phyloP scores from a whole-genome alignment of 306 rosid genomes.

The Hippophae tibetana region DNA sequence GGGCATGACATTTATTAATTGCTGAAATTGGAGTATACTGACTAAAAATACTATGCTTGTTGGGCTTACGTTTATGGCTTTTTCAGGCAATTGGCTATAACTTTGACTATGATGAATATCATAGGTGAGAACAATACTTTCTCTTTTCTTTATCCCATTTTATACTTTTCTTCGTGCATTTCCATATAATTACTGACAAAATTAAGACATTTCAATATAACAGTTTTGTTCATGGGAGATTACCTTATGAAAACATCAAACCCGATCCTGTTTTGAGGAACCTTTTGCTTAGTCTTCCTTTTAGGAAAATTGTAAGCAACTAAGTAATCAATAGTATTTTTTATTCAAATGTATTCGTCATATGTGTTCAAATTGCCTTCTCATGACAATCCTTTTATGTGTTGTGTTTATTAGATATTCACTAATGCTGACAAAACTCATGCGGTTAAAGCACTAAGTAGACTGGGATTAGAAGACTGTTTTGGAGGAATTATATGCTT shows the following conservation, averaged over 20 bases:
- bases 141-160: not conserved
- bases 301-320: slow-evolving; percentile 60
- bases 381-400: slow-evolving; percentile 1
- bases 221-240: slow-evolving; percentile 88
- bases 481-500: slow-evolving; percentile 91
- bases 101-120: slow-evolving; percentile 90
- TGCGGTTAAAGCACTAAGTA: slow-evolving; percentile 62
- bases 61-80: slow-evolving; percentile 2
- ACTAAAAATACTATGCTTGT: slow-evolving; percentile 1
- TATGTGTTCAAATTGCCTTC: not conserved
- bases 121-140: slow-evolving; percentile 33
- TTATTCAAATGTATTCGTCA: not conserved
- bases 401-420: slow-evolving; percentile 47
- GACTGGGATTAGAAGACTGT: slow-evolving; percentile 84
- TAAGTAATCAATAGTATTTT: not conserved
- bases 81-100: slow-evolving; percentile 88
- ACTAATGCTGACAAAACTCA: slow-evolving; percentile 86
- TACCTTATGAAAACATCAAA: slow-evolving; percentile 80
- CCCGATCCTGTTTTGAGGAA: slow-evolving; percentile 76
- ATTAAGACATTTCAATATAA: slow-evolving; percentile 2
- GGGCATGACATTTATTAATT: slow-evolving; percentile 1
- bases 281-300: slow-evolving; percentile 67
- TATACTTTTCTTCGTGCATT: not conserved
- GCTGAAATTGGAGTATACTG: not conserved
- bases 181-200: slow-evolving; percentile 2